Conservation (phyloP, 148 eudicot genomes). For the Euryodendron excelsum region DNA sequence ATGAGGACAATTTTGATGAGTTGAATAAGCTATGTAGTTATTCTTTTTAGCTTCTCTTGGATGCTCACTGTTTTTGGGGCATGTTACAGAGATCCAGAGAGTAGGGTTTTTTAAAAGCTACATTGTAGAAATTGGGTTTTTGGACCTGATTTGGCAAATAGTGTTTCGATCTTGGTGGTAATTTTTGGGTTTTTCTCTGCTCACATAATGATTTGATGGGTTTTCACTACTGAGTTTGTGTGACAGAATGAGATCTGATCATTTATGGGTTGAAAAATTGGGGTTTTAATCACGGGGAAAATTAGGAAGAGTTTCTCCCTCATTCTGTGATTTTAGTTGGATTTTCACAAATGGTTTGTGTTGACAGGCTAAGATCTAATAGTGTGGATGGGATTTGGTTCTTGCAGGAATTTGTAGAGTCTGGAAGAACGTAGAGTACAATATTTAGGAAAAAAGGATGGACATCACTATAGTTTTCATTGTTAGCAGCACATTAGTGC, state of each 20-base stretch:
- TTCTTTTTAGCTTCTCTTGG: neutral
- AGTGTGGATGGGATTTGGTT: neutral
- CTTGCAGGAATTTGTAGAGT: slow-evolving; percentile 34
- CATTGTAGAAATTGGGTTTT: neutral
- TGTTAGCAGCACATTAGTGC: slow-evolving; percentile 28
- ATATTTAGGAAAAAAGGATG: slow-evolving; percentile 21
- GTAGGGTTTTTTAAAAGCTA: neutral
- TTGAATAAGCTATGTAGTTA: neutral
- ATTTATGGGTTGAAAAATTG: neutral
- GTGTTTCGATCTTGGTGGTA: neutral
- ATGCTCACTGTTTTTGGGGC: neutral
- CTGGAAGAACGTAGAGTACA: neutral
- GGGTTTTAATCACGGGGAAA: neutral
- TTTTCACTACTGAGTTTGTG: neutral
- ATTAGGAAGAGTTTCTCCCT: neutral
- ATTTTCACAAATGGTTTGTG: neutral
- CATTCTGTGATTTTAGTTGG: neutral
- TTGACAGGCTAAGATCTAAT: slow-evolving; percentile 9
- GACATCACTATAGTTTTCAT: slow-evolving; percentile 25
- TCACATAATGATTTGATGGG: neutral
- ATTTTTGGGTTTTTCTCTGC: neutral
- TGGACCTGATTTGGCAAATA: neutral
- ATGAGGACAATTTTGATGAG: neutral
- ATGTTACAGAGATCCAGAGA: neutral
- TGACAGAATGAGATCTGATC: slow-evolving; percentile 8